Conservation (phyloP, 1,139 yeast species). For the Hyphopichia fennica region DNA sequence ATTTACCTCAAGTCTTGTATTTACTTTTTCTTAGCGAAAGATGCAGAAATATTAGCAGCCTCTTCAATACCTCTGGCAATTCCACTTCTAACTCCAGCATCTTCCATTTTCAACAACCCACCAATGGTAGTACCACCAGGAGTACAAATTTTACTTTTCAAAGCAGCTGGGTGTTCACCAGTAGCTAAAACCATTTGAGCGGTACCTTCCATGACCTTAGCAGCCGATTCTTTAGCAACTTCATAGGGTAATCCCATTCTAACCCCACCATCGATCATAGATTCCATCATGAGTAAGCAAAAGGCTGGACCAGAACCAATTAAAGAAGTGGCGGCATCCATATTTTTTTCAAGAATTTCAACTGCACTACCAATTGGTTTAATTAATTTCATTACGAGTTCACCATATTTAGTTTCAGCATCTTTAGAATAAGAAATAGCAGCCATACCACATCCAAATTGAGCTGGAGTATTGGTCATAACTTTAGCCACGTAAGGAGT, state of each 20-base stretch:
- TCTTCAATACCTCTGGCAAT: slow-evolving; percentile 89
- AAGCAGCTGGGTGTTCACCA: slow-evolving; percentile 89
- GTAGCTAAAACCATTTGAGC: slow-evolving; percentile 84
- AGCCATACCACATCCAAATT: slow-evolving; percentile 90
- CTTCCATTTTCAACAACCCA: slow-evolving; percentile 91
- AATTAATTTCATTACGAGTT: slow-evolving; percentile 57
- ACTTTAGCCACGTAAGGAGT: slow-evolving; percentile 74
- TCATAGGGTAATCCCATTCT: slow-evolving; percentile 91
- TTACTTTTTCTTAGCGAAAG: slow-evolving; percentile 64
- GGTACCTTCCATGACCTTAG: slow-evolving; percentile 95
- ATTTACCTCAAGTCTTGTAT: background rate
- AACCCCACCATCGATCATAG: slow-evolving; percentile 92
- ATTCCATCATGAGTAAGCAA: slow-evolving; percentile 84
- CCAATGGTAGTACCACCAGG: slow-evolving; percentile 99
- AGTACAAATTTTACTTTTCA: slow-evolving; percentile 88
- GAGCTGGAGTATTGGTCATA: slow-evolving; percentile 98
- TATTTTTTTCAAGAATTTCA: slow-evolving; percentile 82
- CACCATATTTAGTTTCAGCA: slow-evolving; percentile 48
- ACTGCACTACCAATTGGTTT: slow-evolving; percentile 69
- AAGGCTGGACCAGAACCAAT: slow-evolving; percentile 99
- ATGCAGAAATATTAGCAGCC: slow-evolving; percentile 81
- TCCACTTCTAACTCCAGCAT: slow-evolving; percentile 82
- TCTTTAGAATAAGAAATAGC: slow-evolving; percentile 68
- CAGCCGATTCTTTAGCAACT: slow-evolving; percentile 85
- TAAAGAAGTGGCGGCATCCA: slow-evolving; percentile 93